Evolutionary conservation across 345 rosid species (phyloP).

Genomic region (Lagerstroemia speciosa): DNA sequence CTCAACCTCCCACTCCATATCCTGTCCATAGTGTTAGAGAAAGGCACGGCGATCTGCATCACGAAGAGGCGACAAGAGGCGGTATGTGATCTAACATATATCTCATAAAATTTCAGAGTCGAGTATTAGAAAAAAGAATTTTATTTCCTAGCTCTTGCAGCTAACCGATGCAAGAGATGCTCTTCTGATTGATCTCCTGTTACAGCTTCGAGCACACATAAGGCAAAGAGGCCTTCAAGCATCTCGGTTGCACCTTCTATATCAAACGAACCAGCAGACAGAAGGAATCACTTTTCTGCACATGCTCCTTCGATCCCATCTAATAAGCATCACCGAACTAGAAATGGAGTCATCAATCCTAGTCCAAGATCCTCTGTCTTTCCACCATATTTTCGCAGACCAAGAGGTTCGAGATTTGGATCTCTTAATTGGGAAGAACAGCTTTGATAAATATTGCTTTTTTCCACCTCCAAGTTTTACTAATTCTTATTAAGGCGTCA

Average conservation of each 20-base stretch:
- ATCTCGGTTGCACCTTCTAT: constrained; percentile 43
- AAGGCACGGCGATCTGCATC: constrained; percentile 19
- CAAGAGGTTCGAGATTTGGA: constrained; percentile 20
- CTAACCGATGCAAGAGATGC: neutral
- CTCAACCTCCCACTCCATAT: neutral
- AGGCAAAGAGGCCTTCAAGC: constrained; percentile 29
- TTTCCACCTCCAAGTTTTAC: neutral
- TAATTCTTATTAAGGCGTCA: neutral
- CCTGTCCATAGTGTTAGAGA: constrained; percentile 10
- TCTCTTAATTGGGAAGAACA: neutral
- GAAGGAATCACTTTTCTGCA: constrained; percentile 21
- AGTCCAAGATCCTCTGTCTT: constrained; percentile 20
- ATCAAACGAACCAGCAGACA: constrained; percentile 16
- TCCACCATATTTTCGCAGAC: constrained; percentile 15
- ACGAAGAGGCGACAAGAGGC: constrained; percentile 25
- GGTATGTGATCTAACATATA: neutral
- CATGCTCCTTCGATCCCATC: constrained; percentile 22
- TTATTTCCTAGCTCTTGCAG: neutral
- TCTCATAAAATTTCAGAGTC: neutral
- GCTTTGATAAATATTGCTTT: neutral
- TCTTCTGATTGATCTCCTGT: constrained; percentile 8
- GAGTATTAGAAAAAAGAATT: neutral
- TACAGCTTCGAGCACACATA: constrained; percentile 26
- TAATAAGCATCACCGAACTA: constrained; percentile 24
- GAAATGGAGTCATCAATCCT: constrained; percentile 16